Conservation (phyloP, 2,329 filamentous ascomycete species). For the Fusarium pseudoanthophilum region DNA sequence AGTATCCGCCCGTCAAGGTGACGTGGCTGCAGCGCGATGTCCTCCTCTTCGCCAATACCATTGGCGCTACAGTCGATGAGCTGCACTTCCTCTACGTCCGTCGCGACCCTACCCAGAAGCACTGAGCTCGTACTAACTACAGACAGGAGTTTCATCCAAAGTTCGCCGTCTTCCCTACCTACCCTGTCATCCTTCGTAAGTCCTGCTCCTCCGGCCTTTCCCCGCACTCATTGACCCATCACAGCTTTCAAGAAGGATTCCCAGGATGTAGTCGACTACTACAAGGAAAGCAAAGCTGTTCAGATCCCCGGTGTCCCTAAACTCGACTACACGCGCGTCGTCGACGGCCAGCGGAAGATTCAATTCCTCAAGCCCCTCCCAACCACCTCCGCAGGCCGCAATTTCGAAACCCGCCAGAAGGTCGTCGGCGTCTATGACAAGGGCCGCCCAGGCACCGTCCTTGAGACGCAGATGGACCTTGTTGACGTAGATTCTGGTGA, state of each 20-base stretch:
- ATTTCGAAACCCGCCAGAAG: constrained; percentile 53
- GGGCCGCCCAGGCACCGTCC: constrained; percentile 39
- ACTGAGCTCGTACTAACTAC: constrained; percentile 51
- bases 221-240: background rate
- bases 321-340: constrained; percentile 54
- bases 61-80: constrained; percentile 5
- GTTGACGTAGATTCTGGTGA: constrained; percentile 53
- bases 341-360: constrained; percentile 56
- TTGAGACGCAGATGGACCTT: constrained; percentile 54
- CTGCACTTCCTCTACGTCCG: constrained; percentile 12
- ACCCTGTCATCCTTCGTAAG: constrained; percentile 54
- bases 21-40: constrained; percentile 12
- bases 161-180: constrained; percentile 59
- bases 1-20: constrained; percentile 2
- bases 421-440: constrained; percentile 60
- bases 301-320: constrained; percentile 53
- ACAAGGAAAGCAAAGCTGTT: constrained; percentile 47
- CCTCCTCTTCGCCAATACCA: constrained; percentile 9
- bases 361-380: constrained; percentile 53
- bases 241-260: constrained; percentile 56
- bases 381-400: constrained; percentile 48
- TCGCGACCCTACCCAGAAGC: constrained; percentile 35
- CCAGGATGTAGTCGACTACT: constrained; percentile 57
- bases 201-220: background rate
- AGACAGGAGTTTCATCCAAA: constrained; percentile 57